Percentiles rank a stretch among this genome's conserved stretches.
phyloP scores from a whole-genome alignment of 2,329 filamentous ascomycete genomes.

The Venturia asperata region DNA sequence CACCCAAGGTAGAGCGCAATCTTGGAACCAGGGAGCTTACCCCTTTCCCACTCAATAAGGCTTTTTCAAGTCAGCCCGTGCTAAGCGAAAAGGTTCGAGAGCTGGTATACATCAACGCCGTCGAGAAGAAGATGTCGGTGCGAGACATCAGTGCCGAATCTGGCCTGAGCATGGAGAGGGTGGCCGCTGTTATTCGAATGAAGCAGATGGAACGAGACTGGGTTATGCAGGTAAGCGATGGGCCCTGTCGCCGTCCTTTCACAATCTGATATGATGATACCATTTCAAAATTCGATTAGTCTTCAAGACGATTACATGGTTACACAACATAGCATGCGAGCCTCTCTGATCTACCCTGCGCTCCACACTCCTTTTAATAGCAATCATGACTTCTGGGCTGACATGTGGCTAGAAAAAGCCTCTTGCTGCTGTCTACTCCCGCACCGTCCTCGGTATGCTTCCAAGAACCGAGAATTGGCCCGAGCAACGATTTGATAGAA shows the following conservation, averaged over 20 bases:
- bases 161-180: slow-evolving; percentile 72
- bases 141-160: slow-evolving; percentile 70
- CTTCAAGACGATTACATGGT: slow-evolving; percentile 96
- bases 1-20: background rate
- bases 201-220: slow-evolving; percentile 80
- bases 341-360: slow-evolving; percentile 55
- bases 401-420: slow-evolving; percentile 58
- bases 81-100: slow-evolving; percentile 67
- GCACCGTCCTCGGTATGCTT: slow-evolving; percentile 72
- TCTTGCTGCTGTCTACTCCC: slow-evolving; percentile 68
- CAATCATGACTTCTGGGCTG: background rate
- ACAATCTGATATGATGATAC: slow-evolving; percentile 57
- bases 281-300: slow-evolving; percentile 90
- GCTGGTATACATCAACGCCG: slow-evolving; percentile 64
- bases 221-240: slow-evolving; percentile 61
- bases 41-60: slow-evolving; percentile 68
- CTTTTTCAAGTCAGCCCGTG: slow-evolving; percentile 65
- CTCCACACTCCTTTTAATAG: slow-evolving; percentile 21
- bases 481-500: background rate
- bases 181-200: slow-evolving; percentile 77
- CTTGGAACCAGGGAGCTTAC: slow-evolving; percentile 23
- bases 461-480: slow-evolving; percentile 45
- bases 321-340: slow-evolving; percentile 58
- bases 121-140: slow-evolving; percentile 58
- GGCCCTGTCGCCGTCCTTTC: background rate